Conservation (phyloP, 2,329 filamentous ascomycete genomes). For the Sclerotinia nivalis region DNA sequence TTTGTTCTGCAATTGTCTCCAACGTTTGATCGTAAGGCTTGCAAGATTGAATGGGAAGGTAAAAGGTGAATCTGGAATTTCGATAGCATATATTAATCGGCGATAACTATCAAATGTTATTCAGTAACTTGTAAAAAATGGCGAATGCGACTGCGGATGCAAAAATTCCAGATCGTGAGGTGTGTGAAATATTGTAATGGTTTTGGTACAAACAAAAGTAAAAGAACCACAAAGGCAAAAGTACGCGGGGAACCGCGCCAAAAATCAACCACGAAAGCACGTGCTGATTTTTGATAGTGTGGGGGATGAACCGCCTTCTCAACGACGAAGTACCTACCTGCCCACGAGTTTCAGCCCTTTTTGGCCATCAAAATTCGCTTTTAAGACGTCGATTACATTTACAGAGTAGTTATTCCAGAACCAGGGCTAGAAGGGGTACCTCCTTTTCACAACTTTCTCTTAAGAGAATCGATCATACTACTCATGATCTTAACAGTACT, state of each 20-base stretch:
- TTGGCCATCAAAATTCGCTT: not conserved
- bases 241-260: conserved; percentile 16
- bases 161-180: not conserved
- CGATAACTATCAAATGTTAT: not conserved
- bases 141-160: not conserved
- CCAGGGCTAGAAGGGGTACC: not conserved
- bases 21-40: not conserved
- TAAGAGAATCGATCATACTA: not conserved
- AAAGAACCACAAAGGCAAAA: not conserved
- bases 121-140: not conserved
- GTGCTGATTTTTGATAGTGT: conserved; percentile 1
- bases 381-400: not conserved
- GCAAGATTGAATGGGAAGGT: not conserved
- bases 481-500: not conserved
- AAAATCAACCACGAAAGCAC: not conserved
- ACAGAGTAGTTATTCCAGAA: too few species aligned
- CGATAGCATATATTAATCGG: not conserved
- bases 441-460: not conserved
- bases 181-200: not conserved
- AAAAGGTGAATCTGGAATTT: not conserved
- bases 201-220: not conserved
- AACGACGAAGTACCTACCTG: not conserved
- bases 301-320: not conserved
- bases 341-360: not conserved
- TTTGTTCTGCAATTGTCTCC: not conserved